Evolutionary conservation across 2,329 filamentous ascomycete genomes (phyloP), one percentile per base, ranked within the genome.

Genomic region (Trichoderma lentiforme): DNA sequence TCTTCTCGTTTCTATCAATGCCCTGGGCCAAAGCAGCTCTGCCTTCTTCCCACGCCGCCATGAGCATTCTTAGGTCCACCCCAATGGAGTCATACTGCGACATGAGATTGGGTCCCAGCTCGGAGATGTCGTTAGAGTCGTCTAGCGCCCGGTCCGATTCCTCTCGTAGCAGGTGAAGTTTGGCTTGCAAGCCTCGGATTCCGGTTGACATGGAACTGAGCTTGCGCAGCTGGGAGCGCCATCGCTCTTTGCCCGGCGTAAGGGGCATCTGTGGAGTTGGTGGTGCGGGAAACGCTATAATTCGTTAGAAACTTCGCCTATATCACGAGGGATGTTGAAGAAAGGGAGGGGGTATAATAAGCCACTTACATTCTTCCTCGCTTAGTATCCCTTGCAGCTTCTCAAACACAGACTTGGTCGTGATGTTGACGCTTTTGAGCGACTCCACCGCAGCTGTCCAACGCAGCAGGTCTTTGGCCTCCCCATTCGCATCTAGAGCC

Each of bases 41-140:
- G 65, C 95, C 96, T 67, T 92, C 89, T 77, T 97, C 93, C 95
- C 95, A 97, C 74, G 94, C 92, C 74, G 92, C 87, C 81, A 95
- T 90, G 64, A 97, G 84, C 57, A 91, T 88, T 79, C 92, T 92
- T 58, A 99, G 86, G 78, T 99, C 96, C 30, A 91, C 86, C 3
- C 96, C 96, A 74, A 99, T 97, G 5, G 94, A 95, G 71, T 99
- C 96, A 81, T 98, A 99, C 78, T 98, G 96, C 26, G 90, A 84
- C 86, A 97, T 91, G 51, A 98, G 86, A 74, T 90, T 91, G 0
- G 91, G 88, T 0, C 93, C 93, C 18, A 97, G 87, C 75, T 97
- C 93, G 4, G 90, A 89, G 21, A 93, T 89, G 76, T 91, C 89
- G 72, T 87, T 86, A 47, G 92, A 90, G 76, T 92, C 90, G 77